Conservation (phyloP, 495 filamentous ascomycete species). For the Neurospora discreta region DNA sequence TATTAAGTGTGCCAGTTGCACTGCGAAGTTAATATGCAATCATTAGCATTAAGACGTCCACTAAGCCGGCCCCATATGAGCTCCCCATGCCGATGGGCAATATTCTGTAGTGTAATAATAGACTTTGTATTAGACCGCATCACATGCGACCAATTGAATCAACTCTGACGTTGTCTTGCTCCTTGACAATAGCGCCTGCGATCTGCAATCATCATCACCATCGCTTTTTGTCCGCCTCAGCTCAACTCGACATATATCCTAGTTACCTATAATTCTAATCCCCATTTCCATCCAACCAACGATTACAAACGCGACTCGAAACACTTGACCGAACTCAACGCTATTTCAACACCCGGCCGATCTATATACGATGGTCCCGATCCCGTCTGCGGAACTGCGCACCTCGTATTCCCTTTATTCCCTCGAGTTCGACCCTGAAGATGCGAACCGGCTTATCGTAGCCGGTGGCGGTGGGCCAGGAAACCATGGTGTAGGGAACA, state of each 20-base stretch:
- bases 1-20: not conserved
- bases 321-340: not conserved
- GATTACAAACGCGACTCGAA: not conserved
- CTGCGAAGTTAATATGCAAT: not conserved
- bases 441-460: conserved; percentile 66
- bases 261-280: not conserved
- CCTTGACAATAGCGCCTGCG: not conserved
- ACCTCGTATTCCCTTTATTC: conserved; percentile 83
- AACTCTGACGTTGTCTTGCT: not conserved
- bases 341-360: not conserved
- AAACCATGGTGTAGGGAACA: conserved; percentile 79
- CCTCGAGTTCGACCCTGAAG: conserved; percentile 76
- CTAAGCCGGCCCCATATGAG: not conserved
- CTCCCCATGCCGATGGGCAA: not conserved
- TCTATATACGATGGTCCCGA: conserved; percentile 13
- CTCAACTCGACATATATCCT: not conserved
- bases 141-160: not conserved
- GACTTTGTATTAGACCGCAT: not conserved
- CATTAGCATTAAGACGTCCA: too few relatives aligned
- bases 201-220: not conserved
- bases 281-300: not conserved
- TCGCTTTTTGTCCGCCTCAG: not conserved
- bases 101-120: too few relatives aligned
- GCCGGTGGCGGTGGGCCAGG: conserved; percentile 84
- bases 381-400: conserved; percentile 15